Conservation (phyloP, 495 filamentous ascomycete species). For the Neurospora sp. region DNA sequence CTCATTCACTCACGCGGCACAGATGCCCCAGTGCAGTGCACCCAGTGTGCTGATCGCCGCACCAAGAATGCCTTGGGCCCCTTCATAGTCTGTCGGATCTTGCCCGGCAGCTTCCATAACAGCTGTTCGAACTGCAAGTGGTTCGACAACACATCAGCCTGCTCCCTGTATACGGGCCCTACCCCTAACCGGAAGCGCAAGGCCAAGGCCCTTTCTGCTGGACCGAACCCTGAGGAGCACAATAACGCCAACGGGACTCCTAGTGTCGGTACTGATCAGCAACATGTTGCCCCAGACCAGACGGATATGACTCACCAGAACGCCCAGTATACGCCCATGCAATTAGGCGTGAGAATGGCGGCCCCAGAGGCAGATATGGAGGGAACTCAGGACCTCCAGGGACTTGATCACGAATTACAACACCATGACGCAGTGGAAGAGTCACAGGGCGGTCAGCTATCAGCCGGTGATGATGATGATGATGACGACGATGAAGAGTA, state of each 20-base stretch:
- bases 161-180: constrained; percentile 25
- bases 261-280: neutral
- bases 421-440: neutral
- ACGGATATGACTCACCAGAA: neutral
- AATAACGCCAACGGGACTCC: neutral
- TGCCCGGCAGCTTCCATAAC: constrained; percentile 21
- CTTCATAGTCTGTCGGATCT: constrained; percentile 18
- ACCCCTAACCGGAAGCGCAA: constrained; percentile 27
- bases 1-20: constrained; percentile 25
- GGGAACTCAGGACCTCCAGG: neutral
- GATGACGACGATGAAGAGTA: neutral
- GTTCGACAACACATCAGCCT: constrained; percentile 25
- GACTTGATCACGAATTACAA: neutral
- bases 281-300: neutral
- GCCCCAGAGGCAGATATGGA: neutral
- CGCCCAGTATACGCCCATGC: neutral
- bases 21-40: constrained; percentile 14
- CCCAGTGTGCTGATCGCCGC: constrained; percentile 18
- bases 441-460: neutral
- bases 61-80: constrained; percentile 21
- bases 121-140: constrained; percentile 31
- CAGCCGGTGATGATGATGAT: neutral
- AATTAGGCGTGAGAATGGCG: neutral
- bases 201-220: constrained; percentile 12
- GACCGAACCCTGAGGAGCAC: neutral